Evolutionary conservation across 2,329 filamentous ascomycete species (phyloP).

Genomic region (Fusarium sterilihyphosum): DNA sequence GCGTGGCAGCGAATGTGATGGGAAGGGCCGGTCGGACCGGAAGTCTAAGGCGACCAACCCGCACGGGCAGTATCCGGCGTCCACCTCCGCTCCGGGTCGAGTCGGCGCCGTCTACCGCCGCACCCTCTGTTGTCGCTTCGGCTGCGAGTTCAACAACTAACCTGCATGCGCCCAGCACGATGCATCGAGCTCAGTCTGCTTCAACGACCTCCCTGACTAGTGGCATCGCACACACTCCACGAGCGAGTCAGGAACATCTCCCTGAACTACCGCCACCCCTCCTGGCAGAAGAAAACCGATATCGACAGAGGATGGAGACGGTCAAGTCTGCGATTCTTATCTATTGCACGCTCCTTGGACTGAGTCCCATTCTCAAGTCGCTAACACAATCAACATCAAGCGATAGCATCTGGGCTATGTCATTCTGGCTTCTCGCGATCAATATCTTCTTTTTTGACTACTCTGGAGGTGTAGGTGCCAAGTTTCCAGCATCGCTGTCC

Average conservation of each 20-base stretch:
- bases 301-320: slow-evolving; percentile 73
- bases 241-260: slow-evolving; percentile 45
- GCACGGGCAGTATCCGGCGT: slow-evolving; percentile 52
- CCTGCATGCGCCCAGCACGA: slow-evolving; percentile 44
- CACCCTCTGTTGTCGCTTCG: slow-evolving; percentile 42
- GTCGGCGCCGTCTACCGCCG: slow-evolving; percentile 39
- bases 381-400: slow-evolving; percentile 91
- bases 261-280: slow-evolving; percentile 43
- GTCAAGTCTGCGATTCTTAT: slow-evolving; percentile 93
- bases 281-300: slow-evolving; percentile 52
- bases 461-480: slow-evolving; percentile 71
- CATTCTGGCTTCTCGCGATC: slow-evolving; percentile 89
- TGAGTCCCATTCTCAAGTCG: slow-evolving; percentile 95
- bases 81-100: slow-evolving; percentile 46
- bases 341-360: slow-evolving; percentile 88
- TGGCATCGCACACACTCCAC: slow-evolving; percentile 38
- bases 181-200: slow-evolving; percentile 59
- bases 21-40: slow-evolving; percentile 50
- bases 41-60: slow-evolving; percentile 48
- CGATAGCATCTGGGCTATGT: slow-evolving; percentile 98
- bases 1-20: slow-evolving; percentile 49
- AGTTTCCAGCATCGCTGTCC: slow-evolving; percentile 79
- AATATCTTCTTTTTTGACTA: slow-evolving; percentile 99
- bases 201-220: slow-evolving; percentile 65
- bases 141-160: slow-evolving; percentile 61